phyloP scores from a whole-genome alignment of 2,329 filamentous ascomycete species.

The Diaporthe amygdali region DNA sequence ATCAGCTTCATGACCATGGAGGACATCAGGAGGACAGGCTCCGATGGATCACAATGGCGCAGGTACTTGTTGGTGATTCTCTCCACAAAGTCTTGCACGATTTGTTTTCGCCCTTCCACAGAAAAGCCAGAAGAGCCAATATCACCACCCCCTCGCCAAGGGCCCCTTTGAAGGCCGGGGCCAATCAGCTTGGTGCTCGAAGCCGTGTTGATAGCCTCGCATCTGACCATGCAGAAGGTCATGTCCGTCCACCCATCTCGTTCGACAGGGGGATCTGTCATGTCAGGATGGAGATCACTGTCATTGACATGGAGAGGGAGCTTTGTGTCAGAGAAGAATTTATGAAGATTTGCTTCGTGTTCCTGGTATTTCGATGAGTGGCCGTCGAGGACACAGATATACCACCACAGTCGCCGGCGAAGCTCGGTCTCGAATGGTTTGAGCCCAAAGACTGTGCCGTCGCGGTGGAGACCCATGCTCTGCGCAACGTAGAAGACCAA shows the following conservation, averaged over 20 bases:
- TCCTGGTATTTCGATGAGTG: slow-evolving; percentile 59
- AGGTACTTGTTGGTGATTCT: slow-evolving; percentile 6
- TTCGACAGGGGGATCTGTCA: slow-evolving; percentile 48
- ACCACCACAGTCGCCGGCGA: slow-evolving; percentile 64
- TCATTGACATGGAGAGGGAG: slow-evolving; percentile 60
- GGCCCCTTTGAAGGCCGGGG: background rate
- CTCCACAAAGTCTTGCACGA: slow-evolving; percentile 8
- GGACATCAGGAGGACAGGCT: background rate
- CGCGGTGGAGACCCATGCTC: slow-evolving; percentile 55
- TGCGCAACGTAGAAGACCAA: slow-evolving; percentile 57
- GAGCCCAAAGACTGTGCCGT: slow-evolving; percentile 51
- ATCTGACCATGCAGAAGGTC: slow-evolving; percentile 43
- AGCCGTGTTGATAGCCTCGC: slow-evolving; percentile 37
- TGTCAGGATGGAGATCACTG: slow-evolving; percentile 47
- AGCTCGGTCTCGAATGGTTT: slow-evolving; percentile 63
- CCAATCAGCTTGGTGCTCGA: slow-evolving; percentile 8
- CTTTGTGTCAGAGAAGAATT: slow-evolving; percentile 49
- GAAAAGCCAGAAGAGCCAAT: background rate
- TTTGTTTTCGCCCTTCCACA: background rate
- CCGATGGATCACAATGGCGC: slow-evolving; percentile 1
- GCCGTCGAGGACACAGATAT: slow-evolving; percentile 60
- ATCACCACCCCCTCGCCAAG: background rate
- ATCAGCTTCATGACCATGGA: slow-evolving; percentile 13
- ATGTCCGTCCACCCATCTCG: slow-evolving; percentile 57
- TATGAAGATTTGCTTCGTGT: slow-evolving; percentile 46